These are phyloP conservation scores for Colletotrichum kahawae DNA, from an alignment of 2,329 filamentous ascomycete species.

Conservation along the genomic window DNA sequence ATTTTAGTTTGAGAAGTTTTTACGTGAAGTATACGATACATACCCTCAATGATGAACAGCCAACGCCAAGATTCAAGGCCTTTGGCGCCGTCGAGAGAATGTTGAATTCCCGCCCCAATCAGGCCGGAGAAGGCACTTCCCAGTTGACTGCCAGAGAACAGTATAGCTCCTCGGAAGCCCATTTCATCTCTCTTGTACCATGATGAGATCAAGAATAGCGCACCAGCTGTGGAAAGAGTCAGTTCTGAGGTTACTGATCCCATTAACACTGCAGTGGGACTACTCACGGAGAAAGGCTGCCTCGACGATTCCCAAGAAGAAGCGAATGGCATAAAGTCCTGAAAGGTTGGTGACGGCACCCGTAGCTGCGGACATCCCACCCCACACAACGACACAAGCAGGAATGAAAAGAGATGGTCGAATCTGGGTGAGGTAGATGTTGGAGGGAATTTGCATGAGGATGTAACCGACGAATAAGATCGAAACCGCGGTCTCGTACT, in stretches of 20 bases:
- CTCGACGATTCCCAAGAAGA: constrained; percentile 42
- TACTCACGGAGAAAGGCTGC: neutral
- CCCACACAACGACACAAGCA: constrained; percentile 37
- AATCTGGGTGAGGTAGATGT: constrained; percentile 28
- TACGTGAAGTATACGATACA: rapidly evolving
- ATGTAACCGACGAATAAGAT: constrained; percentile 33
- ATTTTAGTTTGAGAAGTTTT: neutral
- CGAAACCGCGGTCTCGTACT: constrained; percentile 26
- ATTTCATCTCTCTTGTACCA: constrained; percentile 51
- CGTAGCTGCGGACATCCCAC: constrained; percentile 27
- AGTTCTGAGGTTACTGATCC: neutral
- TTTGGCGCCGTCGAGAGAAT: constrained; percentile 45
- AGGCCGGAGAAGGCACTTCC: constrained; percentile 35
- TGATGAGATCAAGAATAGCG: constrained; percentile 51
- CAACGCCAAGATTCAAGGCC: constrained; percentile 56
- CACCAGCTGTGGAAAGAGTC: constrained; percentile 45
- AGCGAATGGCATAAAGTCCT: constrained; percentile 38
- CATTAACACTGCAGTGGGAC: rapidly evolving
- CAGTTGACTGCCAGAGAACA: constrained; percentile 34
- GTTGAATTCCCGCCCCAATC: constrained; percentile 34
- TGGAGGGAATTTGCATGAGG: constrained; percentile 27
- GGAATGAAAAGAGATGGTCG: constrained; percentile 33
- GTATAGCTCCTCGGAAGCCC: constrained; percentile 42
- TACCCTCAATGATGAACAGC: constrained; percentile 53
- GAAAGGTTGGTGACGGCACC: constrained; percentile 35